Evolutionary conservation across 495 filamentous ascomycete genomes (phyloP).

Genomic region (Lentithecium fluviatile): DNA sequence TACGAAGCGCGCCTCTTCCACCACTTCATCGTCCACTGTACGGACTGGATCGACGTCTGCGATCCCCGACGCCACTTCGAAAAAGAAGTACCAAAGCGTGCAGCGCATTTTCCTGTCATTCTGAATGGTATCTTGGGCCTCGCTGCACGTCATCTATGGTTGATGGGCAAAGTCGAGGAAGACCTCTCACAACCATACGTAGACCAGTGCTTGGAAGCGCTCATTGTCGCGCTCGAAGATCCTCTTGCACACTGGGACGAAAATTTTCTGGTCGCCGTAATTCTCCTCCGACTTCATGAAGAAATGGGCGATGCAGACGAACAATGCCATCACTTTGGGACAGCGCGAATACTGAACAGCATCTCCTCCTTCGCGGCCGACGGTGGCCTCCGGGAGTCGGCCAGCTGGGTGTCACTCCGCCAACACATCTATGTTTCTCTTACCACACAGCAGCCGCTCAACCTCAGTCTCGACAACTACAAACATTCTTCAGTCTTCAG

Average conservation of each 20-base stretch:
- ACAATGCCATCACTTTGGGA: constrained; percentile 27
- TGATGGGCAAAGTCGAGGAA: constrained; percentile 10
- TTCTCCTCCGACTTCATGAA: constrained; percentile 17
- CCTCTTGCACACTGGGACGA: constrained; percentile 24
- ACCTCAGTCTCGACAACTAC: constrained; percentile 22
- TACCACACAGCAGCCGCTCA: constrained; percentile 14
- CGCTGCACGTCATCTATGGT: constrained; percentile 19
- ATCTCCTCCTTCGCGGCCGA: constrained; percentile 22
- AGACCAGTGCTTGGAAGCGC: constrained; percentile 12
- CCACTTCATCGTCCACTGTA: constrained; percentile 22
- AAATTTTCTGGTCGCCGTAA: constrained; percentile 21
- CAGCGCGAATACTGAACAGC: constrained; percentile 21
- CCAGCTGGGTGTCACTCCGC: no score
- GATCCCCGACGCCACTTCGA: constrained; percentile 17
- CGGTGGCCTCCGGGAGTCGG: no score
- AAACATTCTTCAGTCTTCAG: constrained; percentile 8
- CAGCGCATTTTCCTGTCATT: constrained; percentile 22
- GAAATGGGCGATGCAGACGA: constrained; percentile 25
- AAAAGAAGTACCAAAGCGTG: constrained; percentile 18
- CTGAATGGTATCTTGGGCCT: constrained; percentile 12
- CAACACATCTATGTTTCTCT: no score
- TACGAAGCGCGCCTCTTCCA: constrained; percentile 19
- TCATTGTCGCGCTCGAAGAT: constrained; percentile 20
- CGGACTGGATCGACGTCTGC: constrained; percentile 21
- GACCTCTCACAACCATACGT: constrained; percentile 15